Base-by-base conservation (phyloP, 2,329 filamentous ascomycete species). In the Verticillium isaacii region DNA sequence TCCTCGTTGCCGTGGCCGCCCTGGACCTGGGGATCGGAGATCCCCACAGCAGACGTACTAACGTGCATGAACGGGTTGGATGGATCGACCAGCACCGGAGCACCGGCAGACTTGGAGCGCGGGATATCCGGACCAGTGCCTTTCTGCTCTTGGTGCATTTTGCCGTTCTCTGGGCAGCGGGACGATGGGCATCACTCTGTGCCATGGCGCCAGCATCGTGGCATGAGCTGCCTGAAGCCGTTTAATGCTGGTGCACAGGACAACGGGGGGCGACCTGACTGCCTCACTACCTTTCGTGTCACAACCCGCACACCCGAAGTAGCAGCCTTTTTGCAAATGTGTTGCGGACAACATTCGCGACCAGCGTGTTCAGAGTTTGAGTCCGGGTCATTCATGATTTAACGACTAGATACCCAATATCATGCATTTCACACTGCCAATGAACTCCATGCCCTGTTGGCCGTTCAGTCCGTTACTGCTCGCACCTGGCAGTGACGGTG, bases 1-100 rank as follows among this genome's bases (percentile, higher is more conserved):
- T 89, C 3, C 77, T 96, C 2, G 76, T 96, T 5, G 74, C 83
- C 3, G 73, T 94, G 8, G 92, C 91, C 9, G 85, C 84, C 1
- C 68, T 92, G 14, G 91, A 93, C 61, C 72, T 88, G n/a, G 80
- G 76, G 25, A 66, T 82, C 37, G 74, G 79, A 4, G 60, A 41
- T 19, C 12, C 60, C 15, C 45, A 23, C n/a, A 50, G 45, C 45
- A 50, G 45, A 25, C 45, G 57, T 56, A 25, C 25, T 12, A 56
- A 14, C 25, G 2, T 56, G 14, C 54, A 56, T 34, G 14, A 17
- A 12, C 54, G 29, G 54, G 54, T 19, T 9, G 25, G 6, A n/a
- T 56, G 15, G 19, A 39, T 34, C 37, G 50, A 3, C 19, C 56
- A 32, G 54, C 39, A n/a, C 8, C 55, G 19, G 57, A 59, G 34